Conservation (phyloP, 768 basidiomycete genomes). For the Suillus weaverae region DNA sequence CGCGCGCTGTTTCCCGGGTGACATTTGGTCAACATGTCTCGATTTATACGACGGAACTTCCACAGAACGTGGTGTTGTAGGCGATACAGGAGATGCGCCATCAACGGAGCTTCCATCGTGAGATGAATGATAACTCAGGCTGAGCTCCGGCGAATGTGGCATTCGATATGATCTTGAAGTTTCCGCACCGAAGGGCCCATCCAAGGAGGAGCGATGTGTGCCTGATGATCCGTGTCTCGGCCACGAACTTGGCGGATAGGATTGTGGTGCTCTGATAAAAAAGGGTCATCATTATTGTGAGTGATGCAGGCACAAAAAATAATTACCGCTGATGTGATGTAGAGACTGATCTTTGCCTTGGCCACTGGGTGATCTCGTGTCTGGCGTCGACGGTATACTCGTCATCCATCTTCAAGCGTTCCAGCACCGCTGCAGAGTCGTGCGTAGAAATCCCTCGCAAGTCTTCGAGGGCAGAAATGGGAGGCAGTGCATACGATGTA, state of each 20-base stretch:
- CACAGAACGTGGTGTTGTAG: conserved; percentile 52
- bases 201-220: conserved; percentile 14
- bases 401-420: conserved; percentile 61
- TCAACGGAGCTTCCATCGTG: conserved; percentile 49
- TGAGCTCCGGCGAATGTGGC: conserved; percentile 24
- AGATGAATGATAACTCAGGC: conserved; percentile 32
- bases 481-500: conserved; percentile 57
- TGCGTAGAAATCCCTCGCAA: conserved; percentile 48
- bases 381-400: conserved; percentile 26
- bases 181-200: conserved; percentile 14
- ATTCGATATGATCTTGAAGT: conserved; percentile 12
- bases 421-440: conserved; percentile 67
- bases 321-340: conserved; percentile 35
- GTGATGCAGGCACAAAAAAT: background rate
- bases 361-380: conserved; percentile 31
- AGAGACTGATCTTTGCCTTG: conserved; percentile 46
- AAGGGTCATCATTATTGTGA: conserved; percentile 11
- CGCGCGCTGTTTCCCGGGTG: conserved; percentile 13
- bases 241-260: conserved; percentile 28
- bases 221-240: conserved; percentile 16
- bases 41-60: conserved; percentile 19
- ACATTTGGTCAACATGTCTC: conserved; percentile 17
- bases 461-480: conserved; percentile 69
- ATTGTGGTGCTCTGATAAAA: conserved; percentile 17
- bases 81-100: conserved; percentile 54